Conservation (phyloP, 192 early-diverging fungal species). For the Funneliformis geosporum region DNA sequence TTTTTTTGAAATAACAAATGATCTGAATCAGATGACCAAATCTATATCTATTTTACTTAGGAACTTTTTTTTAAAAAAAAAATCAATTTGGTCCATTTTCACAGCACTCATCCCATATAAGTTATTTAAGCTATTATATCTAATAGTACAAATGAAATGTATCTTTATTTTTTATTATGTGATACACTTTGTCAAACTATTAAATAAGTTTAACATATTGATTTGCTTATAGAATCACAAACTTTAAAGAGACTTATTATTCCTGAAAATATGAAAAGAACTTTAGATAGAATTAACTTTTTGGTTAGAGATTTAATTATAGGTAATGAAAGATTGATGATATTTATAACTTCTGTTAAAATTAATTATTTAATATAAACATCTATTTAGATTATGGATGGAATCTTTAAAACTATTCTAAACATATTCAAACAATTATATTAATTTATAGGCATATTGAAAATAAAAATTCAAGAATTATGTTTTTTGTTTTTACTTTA, state of each 20-base stretch:
- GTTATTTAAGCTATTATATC: no score
- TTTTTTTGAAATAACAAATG: no score
- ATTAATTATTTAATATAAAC: neutral
- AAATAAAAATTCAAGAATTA: no score
- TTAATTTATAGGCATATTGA: neutral
- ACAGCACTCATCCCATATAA: no score
- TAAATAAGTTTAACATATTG: neutral
- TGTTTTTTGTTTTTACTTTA: no score
- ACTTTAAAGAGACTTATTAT: neutral
- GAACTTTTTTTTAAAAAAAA: no score
- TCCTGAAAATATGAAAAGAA: conserved; percentile 15
- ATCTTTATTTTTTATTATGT: neutral
- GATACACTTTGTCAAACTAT: neutral
- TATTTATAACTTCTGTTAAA: neutral
- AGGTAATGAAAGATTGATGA: neutral
- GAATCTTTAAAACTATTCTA: neutral
- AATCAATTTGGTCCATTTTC: no score
- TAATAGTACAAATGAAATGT: neutral
- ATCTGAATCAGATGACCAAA: no score
- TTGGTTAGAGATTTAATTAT: neutral
- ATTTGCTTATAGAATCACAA: neutral
- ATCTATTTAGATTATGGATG: neutral
- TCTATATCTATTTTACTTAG: no score
- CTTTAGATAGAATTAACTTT: neutral
- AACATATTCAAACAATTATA: conserved; percentile 2